Base-by-base conservation (phyloP, 2,329 filamentous ascomycete genomes). In the Aurifilum marmelostoma region DNA sequence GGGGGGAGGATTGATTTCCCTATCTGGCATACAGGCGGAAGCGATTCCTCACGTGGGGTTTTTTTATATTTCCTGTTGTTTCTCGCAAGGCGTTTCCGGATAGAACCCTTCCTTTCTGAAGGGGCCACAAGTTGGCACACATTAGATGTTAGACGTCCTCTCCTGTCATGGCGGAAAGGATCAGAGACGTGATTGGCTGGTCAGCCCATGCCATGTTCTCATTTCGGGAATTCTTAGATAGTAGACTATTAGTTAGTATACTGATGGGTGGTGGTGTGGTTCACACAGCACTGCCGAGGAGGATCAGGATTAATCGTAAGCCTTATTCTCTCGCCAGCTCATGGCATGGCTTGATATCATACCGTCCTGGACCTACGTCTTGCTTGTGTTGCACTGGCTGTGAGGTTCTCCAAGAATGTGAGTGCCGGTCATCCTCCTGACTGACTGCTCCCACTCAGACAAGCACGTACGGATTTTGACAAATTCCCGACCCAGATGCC, bases 21-120 rank as follows among this genome's bases (percentile, higher is more conserved):
- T 43, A 18, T 39, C 43, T 37, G 7, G 9, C 34, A 64, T 64
- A 61, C 63, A 18, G 68, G 69, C 67, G 62, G 59, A 32, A 29
- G 59, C 21, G 32, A 39, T 43, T 39, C 2, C 32, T 39, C 24
- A 27, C 32, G 18, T 43, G 37, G 59, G 18, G n/a, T 60, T 32
- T 39, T n/a, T 60, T 39, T 65, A n/a, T 4, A 41, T 61, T 29
- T 6, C 27, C 37, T 68, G 24, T 21, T 37, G n/a, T 63, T 18
- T 63, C 60, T 66, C 27, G 69, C 69, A 62, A 66, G 69, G 69
- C 69, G 69, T 70, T 70, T 47, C 62, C 24, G 69, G 66, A 47
- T 70, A 70, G 63, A 68, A 34, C 34, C 34, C 8, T 34, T n/a
- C n/a, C 21, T 32, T 34, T 63, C 43, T 60, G 11, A 9, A 7